Conservation (phyloP, 2,329 filamentous ascomycete genomes). For the Pseudogymnoascus sp. region DNA sequence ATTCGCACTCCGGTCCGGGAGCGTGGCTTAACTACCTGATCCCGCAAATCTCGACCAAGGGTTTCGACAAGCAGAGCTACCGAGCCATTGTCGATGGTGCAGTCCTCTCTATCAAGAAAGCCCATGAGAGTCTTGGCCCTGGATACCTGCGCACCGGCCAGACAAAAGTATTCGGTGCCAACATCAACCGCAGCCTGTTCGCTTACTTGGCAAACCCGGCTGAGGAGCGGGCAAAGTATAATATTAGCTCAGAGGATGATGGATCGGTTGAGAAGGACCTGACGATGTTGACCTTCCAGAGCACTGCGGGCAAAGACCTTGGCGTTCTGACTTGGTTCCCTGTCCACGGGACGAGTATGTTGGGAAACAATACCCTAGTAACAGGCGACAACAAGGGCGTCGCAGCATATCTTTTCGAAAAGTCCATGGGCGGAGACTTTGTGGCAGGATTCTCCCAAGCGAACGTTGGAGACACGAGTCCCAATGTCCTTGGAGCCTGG, state of each 20-base stretch:
- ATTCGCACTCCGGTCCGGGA: slow-evolving; percentile 85
- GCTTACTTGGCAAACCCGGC: slow-evolving; percentile 82
- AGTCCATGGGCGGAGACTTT: slow-evolving; percentile 58
- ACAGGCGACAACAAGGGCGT: slow-evolving; percentile 97
- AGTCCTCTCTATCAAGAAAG: slow-evolving; percentile 70
- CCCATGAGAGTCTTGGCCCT: slow-evolving; percentile 59
- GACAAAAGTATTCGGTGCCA: slow-evolving; percentile 64
- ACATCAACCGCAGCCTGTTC: slow-evolving; percentile 82
- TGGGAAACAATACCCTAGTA: slow-evolving; percentile 84
- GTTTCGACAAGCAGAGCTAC: slow-evolving; percentile 82
- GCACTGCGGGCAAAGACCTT: slow-evolving; percentile 66
- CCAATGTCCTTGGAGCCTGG: slow-evolving; percentile 79
- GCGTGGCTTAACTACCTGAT: slow-evolving; percentile 93
- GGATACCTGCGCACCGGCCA: slow-evolving; percentile 65
- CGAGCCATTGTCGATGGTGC: slow-evolving; percentile 82
- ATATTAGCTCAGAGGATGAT: slow-evolving; percentile 43
- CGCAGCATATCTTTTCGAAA: slow-evolving; percentile 77
- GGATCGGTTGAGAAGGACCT: slow-evolving; percentile 63
- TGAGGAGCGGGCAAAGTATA: slow-evolving; percentile 64
- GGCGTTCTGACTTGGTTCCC: slow-evolving; percentile 87
- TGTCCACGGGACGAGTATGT: slow-evolving; percentile 83
- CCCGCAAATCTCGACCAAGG: slow-evolving; percentile 80
- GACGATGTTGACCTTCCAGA: slow-evolving; percentile 71
- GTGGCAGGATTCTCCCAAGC: slow-evolving; percentile 90
- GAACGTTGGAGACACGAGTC: slow-evolving; percentile 83